phyloP scores from a whole-genome alignment of 1,284 basidiomycete genomes.

The Butyriboletus appendiculatus region DNA sequence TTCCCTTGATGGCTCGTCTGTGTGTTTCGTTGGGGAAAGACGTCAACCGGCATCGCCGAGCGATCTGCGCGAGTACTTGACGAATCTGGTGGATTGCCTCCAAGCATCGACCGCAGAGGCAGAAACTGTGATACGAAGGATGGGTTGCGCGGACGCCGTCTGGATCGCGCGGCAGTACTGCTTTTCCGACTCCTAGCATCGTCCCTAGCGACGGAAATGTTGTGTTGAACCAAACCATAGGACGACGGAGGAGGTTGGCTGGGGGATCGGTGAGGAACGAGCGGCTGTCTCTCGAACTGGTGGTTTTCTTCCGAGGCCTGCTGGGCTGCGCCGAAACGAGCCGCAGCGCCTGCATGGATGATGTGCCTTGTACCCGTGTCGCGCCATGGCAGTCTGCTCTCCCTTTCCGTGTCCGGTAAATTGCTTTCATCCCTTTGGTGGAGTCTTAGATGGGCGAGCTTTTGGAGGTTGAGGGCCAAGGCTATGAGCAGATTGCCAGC shows the following conservation, averaged over 20 bases:
- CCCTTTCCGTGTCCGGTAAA: conserved; percentile 12
- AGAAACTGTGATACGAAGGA: conserved; percentile 25
- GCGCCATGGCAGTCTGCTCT: conserved; percentile 7
- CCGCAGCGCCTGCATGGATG: conserved; percentile 1
- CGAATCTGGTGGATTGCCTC: conserved; percentile 9
- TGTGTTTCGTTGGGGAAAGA: conserved; percentile 11
- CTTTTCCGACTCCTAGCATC: conserved; percentile 32
- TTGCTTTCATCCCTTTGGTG: conserved; percentile 41
- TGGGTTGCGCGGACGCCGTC: conserved; percentile 24
- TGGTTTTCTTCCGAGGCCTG: conserved; percentile 10
- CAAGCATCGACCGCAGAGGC: conserved; percentile 14
- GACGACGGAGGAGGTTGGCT: conserved; percentile 17
- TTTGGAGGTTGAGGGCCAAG: conserved; percentile 89
- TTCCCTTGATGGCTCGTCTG: conserved; percentile 10
- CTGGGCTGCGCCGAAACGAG: conserved; percentile 9
- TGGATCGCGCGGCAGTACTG: conserved; percentile 18
- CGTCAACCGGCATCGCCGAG: conserved; percentile 32
- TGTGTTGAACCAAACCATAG: conserved; percentile 21
- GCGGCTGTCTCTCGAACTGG: conserved; percentile 30
- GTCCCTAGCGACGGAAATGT: conserved; percentile 13
- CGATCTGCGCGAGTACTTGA: conserved; percentile 17
- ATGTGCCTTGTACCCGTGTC: conserved; percentile 2
- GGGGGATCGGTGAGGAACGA: conserved; percentile 27
- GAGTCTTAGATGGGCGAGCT: conserved; percentile 83
- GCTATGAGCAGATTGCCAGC: conserved; percentile 89